Percentiles rank a stretch among this genome's conserved stretches.
Conservation (phyloP, 139 green algal genomes). For the Chlorella ohadii region DNA sequence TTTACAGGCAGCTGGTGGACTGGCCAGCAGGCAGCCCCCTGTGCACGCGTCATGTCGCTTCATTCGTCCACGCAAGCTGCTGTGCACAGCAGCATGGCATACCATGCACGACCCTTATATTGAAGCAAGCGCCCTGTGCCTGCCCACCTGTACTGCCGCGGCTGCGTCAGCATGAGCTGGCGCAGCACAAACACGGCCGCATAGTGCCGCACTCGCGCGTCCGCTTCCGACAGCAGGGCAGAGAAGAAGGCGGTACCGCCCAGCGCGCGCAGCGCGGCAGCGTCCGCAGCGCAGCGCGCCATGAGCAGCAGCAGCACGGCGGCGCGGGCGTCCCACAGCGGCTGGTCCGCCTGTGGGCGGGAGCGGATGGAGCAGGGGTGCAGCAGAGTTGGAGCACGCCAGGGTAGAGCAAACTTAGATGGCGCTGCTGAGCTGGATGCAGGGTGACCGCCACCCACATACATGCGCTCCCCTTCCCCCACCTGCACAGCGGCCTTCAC, state of each 20-base stretch:
- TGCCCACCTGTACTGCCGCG: slow-evolving; percentile 32
- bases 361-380: too few species aligned
- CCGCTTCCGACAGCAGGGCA: slow-evolving; percentile 39
- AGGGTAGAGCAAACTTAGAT: background rate
- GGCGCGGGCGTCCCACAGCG: slow-evolving; percentile 45
- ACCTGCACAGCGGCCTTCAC: slow-evolving; percentile 38
- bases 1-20: too few species aligned
- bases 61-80: too few species aligned
- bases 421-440: too few species aligned
- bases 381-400: too few species aligned
- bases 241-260: slow-evolving; percentile 35
- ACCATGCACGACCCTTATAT: too few species aligned
- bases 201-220: slow-evolving; percentile 39
- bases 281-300: slow-evolving; percentile 34
- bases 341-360: slow-evolving; percentile 16
- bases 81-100: too few species aligned
- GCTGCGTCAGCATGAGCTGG: slow-evolving; percentile 25
- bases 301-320: slow-evolving; percentile 62
- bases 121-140: too few species aligned
- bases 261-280: slow-evolving; percentile 22
- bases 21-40: too few species aligned
- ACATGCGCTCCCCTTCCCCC: background rate
- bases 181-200: slow-evolving; percentile 52
- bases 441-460: too few species aligned
- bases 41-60: too few species aligned